phyloP scores from a whole-genome alignment of 208 protist genomes.

The Trypanosoma scelopori region DNA sequence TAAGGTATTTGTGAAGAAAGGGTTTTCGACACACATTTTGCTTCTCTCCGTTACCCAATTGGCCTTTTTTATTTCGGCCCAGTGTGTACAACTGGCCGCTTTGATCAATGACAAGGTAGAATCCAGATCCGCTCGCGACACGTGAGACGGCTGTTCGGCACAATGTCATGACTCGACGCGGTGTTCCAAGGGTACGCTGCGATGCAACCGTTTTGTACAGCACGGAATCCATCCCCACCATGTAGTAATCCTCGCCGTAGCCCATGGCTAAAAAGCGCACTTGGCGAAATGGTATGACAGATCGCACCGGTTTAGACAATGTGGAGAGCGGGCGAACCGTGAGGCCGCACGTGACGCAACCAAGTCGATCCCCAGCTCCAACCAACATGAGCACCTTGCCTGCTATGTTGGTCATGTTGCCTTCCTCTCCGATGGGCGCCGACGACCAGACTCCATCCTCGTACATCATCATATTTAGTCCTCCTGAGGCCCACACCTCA shows the following conservation, averaged over 20 bases:
- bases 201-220: constrained; percentile 86
- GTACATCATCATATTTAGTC: constrained; percentile 47
- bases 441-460: constrained; percentile 23
- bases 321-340: constrained; percentile 79
- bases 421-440: constrained; percentile 53
- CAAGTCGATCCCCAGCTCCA: constrained; percentile 67
- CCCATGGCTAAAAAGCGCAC: constrained; percentile 79
- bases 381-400: constrained; percentile 71
- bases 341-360: constrained; percentile 70
- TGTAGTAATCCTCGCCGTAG: constrained; percentile 84
- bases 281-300: constrained; percentile 74
- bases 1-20: constrained; percentile 45
- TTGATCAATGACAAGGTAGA: constrained; percentile 85
- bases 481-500: constrained; percentile 84
- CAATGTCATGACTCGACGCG: constrained; percentile 82
- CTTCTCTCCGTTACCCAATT: constrained; percentile 78
- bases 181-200: constrained; percentile 67
- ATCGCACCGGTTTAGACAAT: constrained; percentile 62
- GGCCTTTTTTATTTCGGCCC: constrained; percentile 83
- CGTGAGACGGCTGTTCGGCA: constrained; percentile 69
- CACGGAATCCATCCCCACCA: constrained; percentile 82
- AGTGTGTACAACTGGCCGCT: constrained; percentile 80
- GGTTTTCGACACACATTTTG: constrained; percentile 70
- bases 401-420: constrained; percentile 68
- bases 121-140: constrained; percentile 74